These are phyloP conservation scores for Septoria linicola DNA, from an alignment of 2,329 filamentous ascomycete species.

Conservation along the genomic window DNA sequence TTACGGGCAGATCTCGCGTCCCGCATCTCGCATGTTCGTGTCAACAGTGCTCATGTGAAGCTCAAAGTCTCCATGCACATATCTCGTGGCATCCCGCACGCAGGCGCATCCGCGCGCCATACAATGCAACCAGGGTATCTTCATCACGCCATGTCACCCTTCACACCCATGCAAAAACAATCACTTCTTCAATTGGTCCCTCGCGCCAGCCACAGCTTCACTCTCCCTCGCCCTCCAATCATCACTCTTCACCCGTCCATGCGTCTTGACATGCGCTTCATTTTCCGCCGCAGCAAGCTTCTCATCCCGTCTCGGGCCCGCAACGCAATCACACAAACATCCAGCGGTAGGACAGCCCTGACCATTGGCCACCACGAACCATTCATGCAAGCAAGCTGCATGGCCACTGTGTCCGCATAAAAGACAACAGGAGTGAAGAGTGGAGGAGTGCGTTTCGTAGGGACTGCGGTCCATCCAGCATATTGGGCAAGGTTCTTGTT, in stretches of 20 bases:
- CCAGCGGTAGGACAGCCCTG: constrained; percentile 60
- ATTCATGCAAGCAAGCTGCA: constrained; percentile 55
- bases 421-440: constrained; percentile 51
- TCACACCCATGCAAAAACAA: not conserved
- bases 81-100: no score
- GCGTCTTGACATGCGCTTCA: constrained; percentile 39
- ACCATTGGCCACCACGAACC: constrained; percentile 52
- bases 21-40: no score
- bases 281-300: constrained; percentile 35
- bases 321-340: constrained; percentile 58
- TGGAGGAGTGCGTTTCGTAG: constrained; percentile 22
- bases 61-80: no score
- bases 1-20: no score
- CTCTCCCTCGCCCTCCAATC: constrained; percentile 46
- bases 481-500: constrained; percentile 45
- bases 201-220: constrained; percentile 43
- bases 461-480: constrained; percentile 48
- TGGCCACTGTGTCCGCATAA: constrained; percentile 63
- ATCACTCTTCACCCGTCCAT: constrained; percentile 39
- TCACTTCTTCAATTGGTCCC: constrained; percentile 24
- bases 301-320: constrained; percentile 21
- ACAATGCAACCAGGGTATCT: not conserved
- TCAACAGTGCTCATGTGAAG: no score
- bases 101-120: no score
- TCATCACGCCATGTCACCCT: not conserved